A percentile compares a stretch with the other conserved stretches of the same genome.
phyloP scores from a whole-genome alignment of 805 yeast genomes.

The Barnettozyma wickerhamii region DNA sequence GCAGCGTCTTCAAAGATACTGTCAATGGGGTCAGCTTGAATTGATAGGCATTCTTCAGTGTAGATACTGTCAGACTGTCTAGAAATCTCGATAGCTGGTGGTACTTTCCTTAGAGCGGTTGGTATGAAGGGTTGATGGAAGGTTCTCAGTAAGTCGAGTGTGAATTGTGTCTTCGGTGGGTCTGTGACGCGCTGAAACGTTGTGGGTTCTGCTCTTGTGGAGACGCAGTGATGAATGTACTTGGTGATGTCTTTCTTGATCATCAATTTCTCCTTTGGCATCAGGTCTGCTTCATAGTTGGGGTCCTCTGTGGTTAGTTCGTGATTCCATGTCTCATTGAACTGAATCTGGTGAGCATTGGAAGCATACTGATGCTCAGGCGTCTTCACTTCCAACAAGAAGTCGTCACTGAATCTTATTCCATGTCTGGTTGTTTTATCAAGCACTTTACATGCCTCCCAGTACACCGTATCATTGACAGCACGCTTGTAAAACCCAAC shows the following conservation, averaged over 20 bases:
- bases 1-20: too few species aligned
- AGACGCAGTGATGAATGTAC: constrained; percentile 8
- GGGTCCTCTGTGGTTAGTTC: neutral
- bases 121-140: too few species aligned
- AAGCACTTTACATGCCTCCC: neutral
- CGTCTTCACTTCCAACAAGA: neutral
- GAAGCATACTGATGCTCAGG: too few species aligned
- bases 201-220: neutral
- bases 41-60: constrained; percentile 3
- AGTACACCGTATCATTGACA: neutral
- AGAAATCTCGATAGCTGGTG: neutral
- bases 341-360: neutral
- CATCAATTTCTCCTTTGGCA: constrained; percentile 14
- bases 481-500: constrained; percentile 1
- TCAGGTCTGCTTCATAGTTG: neutral
- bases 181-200: neutral
- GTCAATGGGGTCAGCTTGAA: too few species aligned
- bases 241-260: constrained; percentile 12
- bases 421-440: too few species aligned
- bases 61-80: constrained; percentile 3
- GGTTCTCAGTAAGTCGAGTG: too few species aligned
- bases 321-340: neutral
- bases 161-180: too few species aligned
- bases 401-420: neutral
- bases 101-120: neutral